Evolutionary conservation across 257 asterid species (phyloP), one percentile per base, ranked within the genome.

Genomic region (Nyctanthes arbortristis): DNA sequence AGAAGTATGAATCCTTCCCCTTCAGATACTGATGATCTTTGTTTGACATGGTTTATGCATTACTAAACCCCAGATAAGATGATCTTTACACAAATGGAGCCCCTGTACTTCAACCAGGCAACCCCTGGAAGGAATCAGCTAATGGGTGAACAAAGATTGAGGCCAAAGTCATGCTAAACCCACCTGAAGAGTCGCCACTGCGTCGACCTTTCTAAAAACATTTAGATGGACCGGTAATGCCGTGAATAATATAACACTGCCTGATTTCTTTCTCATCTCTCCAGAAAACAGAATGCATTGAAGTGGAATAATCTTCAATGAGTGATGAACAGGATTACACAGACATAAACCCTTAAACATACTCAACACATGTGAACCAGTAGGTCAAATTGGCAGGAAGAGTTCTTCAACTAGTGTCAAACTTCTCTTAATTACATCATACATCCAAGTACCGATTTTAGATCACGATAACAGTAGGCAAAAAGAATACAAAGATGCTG

Each of bases 281-380:
- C 58, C 28, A 49, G 20, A 49, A n/a, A 49, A 45, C 55, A 5
- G 55, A 45, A 52, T 22, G 31, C 59, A 24, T 24, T 27, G 13
- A 22, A 22, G 59, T 52, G 59, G 24, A 20, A 8, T 20, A 12
- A 27, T 43, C 66, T 43, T 37, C 27, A 55, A 18, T 30, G 27
- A 62, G 13, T 16, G 62, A 61, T 60, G 67, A 71, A 52, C 36
- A 35, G 76, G 58, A 39, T 32, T 36, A 33, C 9, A 47, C 18
- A 39, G 63, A 24, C 20, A 62, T 64, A 65, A 29, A 43, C 49
- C 29, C 32, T 35, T 35, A 36, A 74, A 52, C 65, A 16, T 32
- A 66, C 47, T 13, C 47, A 22, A 57, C 3, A n/a, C n/a, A 28
- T 24, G 30, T 11, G 43, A 11, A 69, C 69, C 25, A 0, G 30